Evolutionary conservation across 2,329 filamentous ascomycete genomes (phyloP).

Genomic region (Alternaria ventricosa): DNA sequence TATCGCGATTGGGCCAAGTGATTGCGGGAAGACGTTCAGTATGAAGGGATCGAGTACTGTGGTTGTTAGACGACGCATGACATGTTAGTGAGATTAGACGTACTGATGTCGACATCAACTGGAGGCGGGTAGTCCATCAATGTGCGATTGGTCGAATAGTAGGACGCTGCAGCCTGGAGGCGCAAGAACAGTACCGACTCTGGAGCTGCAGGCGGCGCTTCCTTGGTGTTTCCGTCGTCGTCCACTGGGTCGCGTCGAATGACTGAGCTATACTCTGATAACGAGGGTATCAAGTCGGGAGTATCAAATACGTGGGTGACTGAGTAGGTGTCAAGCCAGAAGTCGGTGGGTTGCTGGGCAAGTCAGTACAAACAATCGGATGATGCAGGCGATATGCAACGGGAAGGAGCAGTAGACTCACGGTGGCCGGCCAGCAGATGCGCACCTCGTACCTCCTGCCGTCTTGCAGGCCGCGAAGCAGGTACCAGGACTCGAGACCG

Average conservation of each 20-base stretch:
- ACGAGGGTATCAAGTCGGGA: conserved; percentile 68
- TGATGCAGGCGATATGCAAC: neutral
- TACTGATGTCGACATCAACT: conserved; percentile 75
- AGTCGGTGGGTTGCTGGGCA: conserved; percentile 81
- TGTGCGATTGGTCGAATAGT: conserved; percentile 74
- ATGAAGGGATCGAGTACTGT: conserved; percentile 84
- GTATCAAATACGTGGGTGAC: conserved; percentile 67
- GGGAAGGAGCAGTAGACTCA: conserved; percentile 55
- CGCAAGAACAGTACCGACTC: conserved; percentile 73
- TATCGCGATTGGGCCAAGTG: conserved; percentile 72
- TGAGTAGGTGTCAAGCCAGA: conserved; percentile 71
- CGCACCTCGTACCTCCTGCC: conserved; percentile 87
- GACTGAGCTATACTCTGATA: conserved; percentile 65
- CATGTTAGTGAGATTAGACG: conserved; percentile 12
- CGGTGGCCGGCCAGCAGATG: conserved; percentile 91
- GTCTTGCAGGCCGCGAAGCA: conserved; percentile 73
- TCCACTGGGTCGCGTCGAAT: conserved; percentile 49
- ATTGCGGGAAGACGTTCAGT: conserved; percentile 78
- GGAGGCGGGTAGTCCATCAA: conserved; percentile 78
- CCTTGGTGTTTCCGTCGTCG: conserved; percentile 2
- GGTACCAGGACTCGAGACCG: conserved; percentile 77
- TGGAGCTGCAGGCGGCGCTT: conserved; percentile 10
- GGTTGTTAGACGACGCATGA: conserved; percentile 17
- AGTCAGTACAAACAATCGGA: conserved; percentile 22
- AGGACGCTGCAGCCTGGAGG: conserved; percentile 80